These are phyloP conservation scores for Digitaria exilis DNA, from an alignment of 202 grass and related monocot genomes.

Conservation along the genomic window DNA sequence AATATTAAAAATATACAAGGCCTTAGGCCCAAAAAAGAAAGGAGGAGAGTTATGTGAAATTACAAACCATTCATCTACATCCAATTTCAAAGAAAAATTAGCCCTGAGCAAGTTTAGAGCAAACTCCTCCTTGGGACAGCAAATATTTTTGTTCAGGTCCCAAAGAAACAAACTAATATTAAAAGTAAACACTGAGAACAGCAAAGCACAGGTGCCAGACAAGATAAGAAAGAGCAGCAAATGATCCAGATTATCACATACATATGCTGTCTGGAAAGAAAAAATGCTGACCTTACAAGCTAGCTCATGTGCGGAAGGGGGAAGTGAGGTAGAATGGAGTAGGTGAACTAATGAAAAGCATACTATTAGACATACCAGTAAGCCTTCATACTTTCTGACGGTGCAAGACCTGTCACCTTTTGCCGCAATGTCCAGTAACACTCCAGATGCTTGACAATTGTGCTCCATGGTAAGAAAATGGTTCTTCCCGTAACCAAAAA, in stretches of 20 bases:
- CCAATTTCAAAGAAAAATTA: too few relatives aligned
- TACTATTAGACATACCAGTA: background rate
- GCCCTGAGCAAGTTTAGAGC: too few relatives aligned
- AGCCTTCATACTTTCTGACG: background rate
- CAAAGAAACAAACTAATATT: background rate
- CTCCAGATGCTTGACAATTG: background rate
- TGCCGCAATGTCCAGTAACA: background rate
- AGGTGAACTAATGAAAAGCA: slow-evolving; percentile 9
- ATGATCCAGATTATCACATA: too few relatives aligned
- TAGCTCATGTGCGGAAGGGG: background rate
- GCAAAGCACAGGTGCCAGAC: background rate
- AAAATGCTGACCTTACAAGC: background rate
- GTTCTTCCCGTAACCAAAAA: background rate
- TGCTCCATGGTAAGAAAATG: slow-evolving; percentile 6
- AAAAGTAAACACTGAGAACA: background rate
- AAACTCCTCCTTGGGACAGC: too few relatives aligned
- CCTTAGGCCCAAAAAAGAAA: too few relatives aligned
- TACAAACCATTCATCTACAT: too few relatives aligned
- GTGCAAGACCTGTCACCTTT: background rate
- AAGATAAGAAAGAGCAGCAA: background rate
- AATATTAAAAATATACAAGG: too few relatives aligned
- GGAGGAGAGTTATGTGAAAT: too few relatives aligned
- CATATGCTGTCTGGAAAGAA: too few relatives aligned
- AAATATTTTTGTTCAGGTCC: too few relatives aligned
- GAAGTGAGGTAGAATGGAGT: background rate